Evolutionary conservation across 2,329 filamentous ascomycete species (phyloP).

Genomic region (Purpureocillium takamizusanense): DNA sequence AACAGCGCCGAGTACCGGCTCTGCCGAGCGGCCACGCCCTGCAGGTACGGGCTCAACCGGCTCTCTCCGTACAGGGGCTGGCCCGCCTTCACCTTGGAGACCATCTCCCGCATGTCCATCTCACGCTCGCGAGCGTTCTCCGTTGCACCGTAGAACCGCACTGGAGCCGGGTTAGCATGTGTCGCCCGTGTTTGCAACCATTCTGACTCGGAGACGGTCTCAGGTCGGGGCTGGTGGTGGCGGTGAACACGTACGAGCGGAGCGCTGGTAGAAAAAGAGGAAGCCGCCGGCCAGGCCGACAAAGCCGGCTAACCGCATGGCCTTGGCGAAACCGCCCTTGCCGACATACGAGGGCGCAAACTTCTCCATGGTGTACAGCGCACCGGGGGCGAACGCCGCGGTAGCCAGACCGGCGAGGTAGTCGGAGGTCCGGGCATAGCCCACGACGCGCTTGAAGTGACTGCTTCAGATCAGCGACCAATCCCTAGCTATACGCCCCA

Average conservation of each 20-base stretch:
- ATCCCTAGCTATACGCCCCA: background rate
- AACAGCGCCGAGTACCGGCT: conserved; percentile 84
- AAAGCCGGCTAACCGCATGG: conserved; percentile 69
- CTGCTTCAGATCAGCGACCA: conserved; percentile 36
- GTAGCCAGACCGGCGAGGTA: conserved; percentile 63
- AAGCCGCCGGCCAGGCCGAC: conserved; percentile 73
- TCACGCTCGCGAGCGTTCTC: conserved; percentile 90
- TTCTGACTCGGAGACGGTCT: too few species aligned
- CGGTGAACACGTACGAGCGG: conserved; percentile 67
- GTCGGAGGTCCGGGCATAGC: conserved; percentile 80
- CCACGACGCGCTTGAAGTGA: conserved; percentile 82
- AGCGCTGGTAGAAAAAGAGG: conserved; percentile 76
- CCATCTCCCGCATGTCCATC: conserved; percentile 98
- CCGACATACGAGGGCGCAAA: conserved; percentile 79
- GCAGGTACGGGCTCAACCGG: conserved; percentile 74
- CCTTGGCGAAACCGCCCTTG: conserved; percentile 70
- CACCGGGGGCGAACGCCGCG: conserved; percentile 61
- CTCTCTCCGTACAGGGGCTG: conserved; percentile 82
- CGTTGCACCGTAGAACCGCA: conserved; percentile 89
- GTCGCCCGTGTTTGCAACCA: too few species aligned
- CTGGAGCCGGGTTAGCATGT: conserved; percentile 36
- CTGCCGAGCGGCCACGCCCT: conserved; percentile 87
- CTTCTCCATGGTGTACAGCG: conserved; percentile 73
- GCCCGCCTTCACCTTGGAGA: conserved; percentile 86
- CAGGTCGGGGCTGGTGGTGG: too few species aligned